Evolutionary conservation across 495 filamentous ascomycete species (phyloP).

Genomic region (Pyronema omphalodes): DNA sequence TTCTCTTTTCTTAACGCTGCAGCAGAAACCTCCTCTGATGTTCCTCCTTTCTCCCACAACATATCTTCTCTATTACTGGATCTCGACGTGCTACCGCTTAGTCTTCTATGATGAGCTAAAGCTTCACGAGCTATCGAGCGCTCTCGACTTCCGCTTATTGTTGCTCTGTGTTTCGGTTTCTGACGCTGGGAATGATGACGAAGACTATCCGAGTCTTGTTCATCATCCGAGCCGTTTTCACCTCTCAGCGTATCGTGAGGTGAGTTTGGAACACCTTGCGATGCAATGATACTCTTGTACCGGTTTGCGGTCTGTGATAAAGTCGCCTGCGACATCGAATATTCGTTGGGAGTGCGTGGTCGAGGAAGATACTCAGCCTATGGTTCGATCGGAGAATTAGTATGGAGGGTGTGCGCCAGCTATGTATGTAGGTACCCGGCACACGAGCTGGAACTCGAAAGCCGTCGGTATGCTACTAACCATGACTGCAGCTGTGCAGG

Average conservation of each 20-base stretch:
- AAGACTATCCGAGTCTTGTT: not conserved
- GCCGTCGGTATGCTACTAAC: too few relatives aligned
- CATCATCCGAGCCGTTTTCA: constrained; percentile 1
- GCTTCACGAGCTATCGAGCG: not conserved
- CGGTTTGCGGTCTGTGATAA: not conserved
- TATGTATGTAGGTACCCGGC: too few relatives aligned
- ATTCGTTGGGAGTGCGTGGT: not conserved
- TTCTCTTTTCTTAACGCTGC: not conserved
- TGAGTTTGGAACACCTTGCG: not conserved
- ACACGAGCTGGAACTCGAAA: too few relatives aligned
- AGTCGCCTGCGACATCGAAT: not conserved
- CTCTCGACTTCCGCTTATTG: not conserved
- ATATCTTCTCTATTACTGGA: not conserved
- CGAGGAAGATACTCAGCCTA: not conserved
- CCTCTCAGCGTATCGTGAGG: not conserved
- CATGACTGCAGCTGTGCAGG: too few relatives aligned
- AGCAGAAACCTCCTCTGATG: not conserved
- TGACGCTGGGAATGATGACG: not conserved
- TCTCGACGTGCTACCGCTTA: not conserved
- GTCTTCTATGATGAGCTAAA: not conserved
- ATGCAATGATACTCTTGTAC: not conserved
- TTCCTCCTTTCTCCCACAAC: constrained; percentile 3
- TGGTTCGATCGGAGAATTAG: too few relatives aligned
- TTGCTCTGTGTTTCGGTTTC: not conserved
- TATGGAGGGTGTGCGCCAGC: too few relatives aligned